Conservation (phyloP, 768 basidiomycete genomes). For the Phylloporus scabripes region DNA sequence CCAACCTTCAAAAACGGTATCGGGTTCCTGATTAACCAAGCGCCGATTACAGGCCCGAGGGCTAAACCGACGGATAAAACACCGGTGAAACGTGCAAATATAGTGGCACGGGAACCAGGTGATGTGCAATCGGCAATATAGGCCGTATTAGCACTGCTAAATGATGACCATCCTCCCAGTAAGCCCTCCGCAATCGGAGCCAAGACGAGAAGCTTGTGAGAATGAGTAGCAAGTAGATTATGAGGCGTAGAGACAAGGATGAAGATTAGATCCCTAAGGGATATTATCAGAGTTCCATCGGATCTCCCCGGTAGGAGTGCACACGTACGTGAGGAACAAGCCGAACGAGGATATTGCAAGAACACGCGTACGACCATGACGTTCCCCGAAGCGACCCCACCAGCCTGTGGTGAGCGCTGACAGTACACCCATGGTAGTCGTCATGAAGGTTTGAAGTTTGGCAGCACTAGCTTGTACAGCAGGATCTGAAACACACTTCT, state of each 20-base stretch:
- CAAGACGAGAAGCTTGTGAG: constrained; percentile 67
- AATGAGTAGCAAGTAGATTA: constrained; percentile 55
- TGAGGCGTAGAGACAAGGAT: constrained; percentile 68
- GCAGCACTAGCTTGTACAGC: constrained; percentile 66
- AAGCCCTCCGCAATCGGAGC: constrained; percentile 78
- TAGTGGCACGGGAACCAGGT: constrained; percentile 69
- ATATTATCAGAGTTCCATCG: constrained; percentile 2
- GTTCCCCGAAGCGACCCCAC: constrained; percentile 81
- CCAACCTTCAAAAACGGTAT: constrained; percentile 28
- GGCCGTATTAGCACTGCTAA: constrained; percentile 57
- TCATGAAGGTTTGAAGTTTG: constrained; percentile 70
- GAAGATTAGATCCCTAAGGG: constrained; percentile 66
- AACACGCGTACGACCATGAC: constrained; percentile 69
- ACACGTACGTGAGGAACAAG: constrained; percentile 63
- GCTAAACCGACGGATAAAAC: constrained; percentile 75
- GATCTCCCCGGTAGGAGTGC: constrained; percentile 20
- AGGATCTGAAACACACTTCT: constrained; percentile 42
- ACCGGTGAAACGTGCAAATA: constrained; percentile 65
- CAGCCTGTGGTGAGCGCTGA: constrained; percentile 80
- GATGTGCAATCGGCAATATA: constrained; percentile 77
- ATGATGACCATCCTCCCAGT: constrained; percentile 72
- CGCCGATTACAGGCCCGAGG: constrained; percentile 67
- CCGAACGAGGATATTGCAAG: constrained; percentile 64
- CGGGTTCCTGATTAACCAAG: constrained; percentile 45
- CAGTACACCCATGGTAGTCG: constrained; percentile 69